A percentile compares a stretch with the other conserved stretches of the same genome.
These are phyloP conservation scores for Teratosphaeria gauchensis DNA, from an alignment of 2,329 filamentous ascomycete genomes.

Conservation along the genomic window DNA sequence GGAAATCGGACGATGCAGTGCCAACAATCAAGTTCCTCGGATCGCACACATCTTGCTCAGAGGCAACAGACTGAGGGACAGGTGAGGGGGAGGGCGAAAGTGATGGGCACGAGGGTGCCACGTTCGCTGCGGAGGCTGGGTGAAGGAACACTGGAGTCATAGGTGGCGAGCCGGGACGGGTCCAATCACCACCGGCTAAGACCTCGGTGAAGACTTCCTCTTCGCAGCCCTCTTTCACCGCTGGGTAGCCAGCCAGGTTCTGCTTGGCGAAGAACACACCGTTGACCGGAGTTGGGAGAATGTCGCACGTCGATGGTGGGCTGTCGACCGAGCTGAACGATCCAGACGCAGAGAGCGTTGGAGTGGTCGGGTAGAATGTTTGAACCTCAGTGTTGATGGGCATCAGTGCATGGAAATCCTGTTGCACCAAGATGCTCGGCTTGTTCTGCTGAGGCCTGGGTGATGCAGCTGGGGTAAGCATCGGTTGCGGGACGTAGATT, in stretches of 20 bases:
- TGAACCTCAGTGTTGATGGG: slow-evolving; percentile 67
- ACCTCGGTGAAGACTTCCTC: slow-evolving; percentile 62
- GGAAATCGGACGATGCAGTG: slow-evolving; percentile 50
- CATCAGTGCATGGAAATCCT: slow-evolving; percentile 31
- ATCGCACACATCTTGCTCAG: slow-evolving; percentile 69
- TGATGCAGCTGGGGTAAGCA: slow-evolving; percentile 66
- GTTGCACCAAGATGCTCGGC: slow-evolving; percentile 59
- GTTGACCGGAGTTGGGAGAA: slow-evolving; percentile 74
- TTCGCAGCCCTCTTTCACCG: slow-evolving; percentile 62
- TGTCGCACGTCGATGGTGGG: slow-evolving; percentile 64
- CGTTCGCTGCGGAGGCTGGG: slow-evolving; percentile 47
- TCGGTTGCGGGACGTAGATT: slow-evolving; percentile 49
- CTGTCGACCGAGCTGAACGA: slow-evolving; percentile 81
- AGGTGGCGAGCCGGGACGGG: slow-evolving; percentile 67
- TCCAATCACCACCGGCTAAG: slow-evolving; percentile 65
- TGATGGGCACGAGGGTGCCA: slow-evolving; percentile 61
- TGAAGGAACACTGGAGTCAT: slow-evolving; percentile 75
- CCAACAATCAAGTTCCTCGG: slow-evolving; percentile 77
- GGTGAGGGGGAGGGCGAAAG: slow-evolving; percentile 71
- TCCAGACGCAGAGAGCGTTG: slow-evolving; percentile 73
- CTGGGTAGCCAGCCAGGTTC: slow-evolving; percentile 43
- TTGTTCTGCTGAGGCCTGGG: slow-evolving; percentile 66
- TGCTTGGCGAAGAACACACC: slow-evolving; percentile 31
- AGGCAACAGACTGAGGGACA: slow-evolving; percentile 57
- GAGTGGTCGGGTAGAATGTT: slow-evolving; percentile 73